Percentiles rank a stretch among this genome's conserved stretches.
Evolutionary conservation across 2,329 filamentous ascomycete genomes (phyloP).

Genomic region (Ophiostoma pallidulum): DNA sequence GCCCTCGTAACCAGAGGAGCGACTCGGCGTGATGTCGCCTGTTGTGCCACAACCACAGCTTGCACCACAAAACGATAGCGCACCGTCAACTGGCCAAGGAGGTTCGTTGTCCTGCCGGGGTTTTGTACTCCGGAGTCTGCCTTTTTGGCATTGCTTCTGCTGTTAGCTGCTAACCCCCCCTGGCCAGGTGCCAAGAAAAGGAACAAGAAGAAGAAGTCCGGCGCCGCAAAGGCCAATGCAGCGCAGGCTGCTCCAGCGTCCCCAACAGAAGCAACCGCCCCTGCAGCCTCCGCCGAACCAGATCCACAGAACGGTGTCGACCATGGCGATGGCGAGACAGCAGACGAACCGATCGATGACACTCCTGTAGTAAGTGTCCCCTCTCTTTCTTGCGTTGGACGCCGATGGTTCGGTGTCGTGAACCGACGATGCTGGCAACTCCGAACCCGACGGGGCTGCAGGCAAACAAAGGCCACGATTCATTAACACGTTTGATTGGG

Average conservation of each 20-base stretch:
- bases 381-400: background rate
- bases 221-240: constrained; percentile 32
- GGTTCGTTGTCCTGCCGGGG: constrained; percentile 1
- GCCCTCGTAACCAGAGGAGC: background rate
- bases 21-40: constrained; percentile 13
- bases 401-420: background rate
- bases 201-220: constrained; percentile 49
- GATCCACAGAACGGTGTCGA: constrained; percentile 18
- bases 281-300: constrained; percentile 5
- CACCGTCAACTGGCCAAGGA: constrained; percentile 7
- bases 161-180: background rate
- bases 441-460: no score
- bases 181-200: constrained; percentile 42
- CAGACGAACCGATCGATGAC: constrained; percentile 3
- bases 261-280: constrained; percentile 5
- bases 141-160: background rate
- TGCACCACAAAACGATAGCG: constrained; percentile 11
- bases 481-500: background rate
- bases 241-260: constrained; percentile 16
- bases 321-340: constrained; percentile 17
- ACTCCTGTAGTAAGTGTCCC: constrained; percentile 3
- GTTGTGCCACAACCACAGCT: constrained; percentile 6
- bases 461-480: background rate
- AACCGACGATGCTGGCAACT: background rate
- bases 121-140: background rate